Base-by-base conservation (phyloP, 768 basidiomycete species). In the Mycena galopus region DNA sequence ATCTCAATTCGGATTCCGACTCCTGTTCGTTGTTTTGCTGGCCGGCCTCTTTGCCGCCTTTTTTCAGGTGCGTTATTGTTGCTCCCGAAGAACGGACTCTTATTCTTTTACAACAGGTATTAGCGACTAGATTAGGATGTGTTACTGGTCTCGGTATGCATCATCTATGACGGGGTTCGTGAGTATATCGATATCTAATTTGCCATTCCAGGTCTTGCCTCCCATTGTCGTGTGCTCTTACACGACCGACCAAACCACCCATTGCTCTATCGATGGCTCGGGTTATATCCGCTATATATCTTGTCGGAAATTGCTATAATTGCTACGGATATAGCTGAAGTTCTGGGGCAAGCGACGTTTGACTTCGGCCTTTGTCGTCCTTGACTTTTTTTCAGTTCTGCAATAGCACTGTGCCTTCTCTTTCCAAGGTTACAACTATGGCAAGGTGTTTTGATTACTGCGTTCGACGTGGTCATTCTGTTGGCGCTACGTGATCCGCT, bases 1-100 rank as follows among this genome's bases (percentile, higher is more conserved):
- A 12, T 94, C 94, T 23, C 80, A 91, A 67, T 97, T 88, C 78
- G 96, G 97, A 1, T 98, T 97, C 82, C 89, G 88, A 72, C 86
- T 97, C 17, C 88, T 99, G 35, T 97, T 97, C 81, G 86, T 95
- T 21, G 92, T 99, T 14, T 87, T 98, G 8, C 80, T 98, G n/a
- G 86, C 96, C 2, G 96, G 96, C 11, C 12, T 97, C 9, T 91
- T 94, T 67, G 96, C 95, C 17, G 92, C 93, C 2, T 91, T 94
- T 73, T 86, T 96, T 14, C 97, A 98, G 93, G 53, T 9, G 19
- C 29, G 53, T 55, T 21, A 30, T 55, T 8, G n/a, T 55, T n/a
- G 14, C 29, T 55, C 5, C 14, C 25, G 29, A 23, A 3, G 29
- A 30, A 55, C 16, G 25, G 11, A 53, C 29, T 16, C 17, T 19